phyloP scores from a whole-genome alignment of 2,329 filamentous ascomycete genomes.

The Pseudogymnoascus sp. region DNA sequence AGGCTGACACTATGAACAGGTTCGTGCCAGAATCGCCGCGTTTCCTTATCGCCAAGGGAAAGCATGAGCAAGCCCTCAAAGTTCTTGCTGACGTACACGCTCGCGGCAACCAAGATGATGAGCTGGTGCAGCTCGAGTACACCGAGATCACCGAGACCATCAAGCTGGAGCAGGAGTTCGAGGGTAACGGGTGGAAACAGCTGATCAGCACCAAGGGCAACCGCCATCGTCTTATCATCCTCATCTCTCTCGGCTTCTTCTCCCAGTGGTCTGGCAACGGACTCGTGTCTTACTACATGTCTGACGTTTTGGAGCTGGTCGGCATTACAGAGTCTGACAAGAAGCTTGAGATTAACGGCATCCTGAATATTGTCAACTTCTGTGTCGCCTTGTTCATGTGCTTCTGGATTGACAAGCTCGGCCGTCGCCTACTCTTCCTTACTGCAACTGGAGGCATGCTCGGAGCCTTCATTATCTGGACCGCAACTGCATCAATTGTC shows the following conservation, averaged over 20 bases:
- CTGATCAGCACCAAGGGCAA: constrained; percentile 47
- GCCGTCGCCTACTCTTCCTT: constrained; percentile 24
- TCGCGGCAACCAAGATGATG: constrained; percentile 31
- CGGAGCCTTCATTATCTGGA: constrained; percentile 19
- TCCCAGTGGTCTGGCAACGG: constrained; percentile 52
- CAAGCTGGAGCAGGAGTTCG: constrained; percentile 37
- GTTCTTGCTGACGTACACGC: constrained; percentile 42
- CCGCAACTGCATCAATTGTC: constrained; percentile 27
- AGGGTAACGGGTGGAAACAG: constrained; percentile 38
- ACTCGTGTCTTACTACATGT: constrained; percentile 37
- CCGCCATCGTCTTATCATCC: constrained; percentile 45
- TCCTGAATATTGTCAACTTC: constrained; percentile 25
- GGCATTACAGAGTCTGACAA: constrained; percentile 29
- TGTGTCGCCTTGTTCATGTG: constrained; percentile 20
- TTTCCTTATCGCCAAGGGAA: constrained; percentile 37
- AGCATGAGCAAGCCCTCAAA: constrained; percentile 43
- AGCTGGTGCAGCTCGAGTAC: constrained; percentile 35
- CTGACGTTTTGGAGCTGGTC: constrained; percentile 29
- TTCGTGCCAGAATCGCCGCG: constrained; percentile 33
- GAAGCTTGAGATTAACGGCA: constrained; percentile 25
- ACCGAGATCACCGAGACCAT: constrained; percentile 39
- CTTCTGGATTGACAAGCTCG: constrained; percentile 27
- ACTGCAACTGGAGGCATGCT: constrained; percentile 22
- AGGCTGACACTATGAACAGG: constrained; percentile 17
- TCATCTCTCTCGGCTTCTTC: constrained; percentile 47